These are phyloP conservation scores for Wickerhamiella spandovensis DNA, from an alignment of 805 yeast genomes.

Conservation along the genomic window DNA sequence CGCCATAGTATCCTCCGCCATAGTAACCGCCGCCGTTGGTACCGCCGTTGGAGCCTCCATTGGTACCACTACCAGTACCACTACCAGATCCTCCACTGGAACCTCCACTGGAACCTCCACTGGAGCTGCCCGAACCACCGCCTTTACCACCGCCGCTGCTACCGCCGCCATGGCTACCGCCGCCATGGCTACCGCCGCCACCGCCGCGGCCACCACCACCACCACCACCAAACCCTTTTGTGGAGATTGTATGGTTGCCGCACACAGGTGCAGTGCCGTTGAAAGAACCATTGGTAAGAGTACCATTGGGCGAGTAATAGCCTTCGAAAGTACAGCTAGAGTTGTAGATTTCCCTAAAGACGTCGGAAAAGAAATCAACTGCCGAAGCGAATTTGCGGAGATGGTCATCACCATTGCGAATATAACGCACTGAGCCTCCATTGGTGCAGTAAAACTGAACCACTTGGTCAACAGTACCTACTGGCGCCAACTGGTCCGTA, in stretches of 20 bases:
- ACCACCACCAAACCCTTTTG: no score
- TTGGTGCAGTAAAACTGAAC: slow-evolving; percentile 4
- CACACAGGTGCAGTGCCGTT: neutral
- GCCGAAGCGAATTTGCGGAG: no score
- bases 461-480: slow-evolving; percentile 9
- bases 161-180: slow-evolving; percentile 7
- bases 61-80: no score
- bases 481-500: slow-evolving; percentile 14
- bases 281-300: neutral
- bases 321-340: neutral
- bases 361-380: neutral
- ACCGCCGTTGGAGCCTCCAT: no score
- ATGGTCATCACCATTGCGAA: neutral
- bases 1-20: neutral
- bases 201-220: no score
- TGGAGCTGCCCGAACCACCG: neutral
- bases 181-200: neutral
- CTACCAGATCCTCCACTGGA: neutral
- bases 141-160: neutral
- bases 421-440: slow-evolving; percentile 16
- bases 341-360: neutral
- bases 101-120: no score
- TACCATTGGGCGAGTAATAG: no score
- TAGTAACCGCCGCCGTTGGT: no score
- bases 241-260: neutral